Conservation (phyloP, 148 eudicot species). For the Euryodendron excelsum region DNA sequence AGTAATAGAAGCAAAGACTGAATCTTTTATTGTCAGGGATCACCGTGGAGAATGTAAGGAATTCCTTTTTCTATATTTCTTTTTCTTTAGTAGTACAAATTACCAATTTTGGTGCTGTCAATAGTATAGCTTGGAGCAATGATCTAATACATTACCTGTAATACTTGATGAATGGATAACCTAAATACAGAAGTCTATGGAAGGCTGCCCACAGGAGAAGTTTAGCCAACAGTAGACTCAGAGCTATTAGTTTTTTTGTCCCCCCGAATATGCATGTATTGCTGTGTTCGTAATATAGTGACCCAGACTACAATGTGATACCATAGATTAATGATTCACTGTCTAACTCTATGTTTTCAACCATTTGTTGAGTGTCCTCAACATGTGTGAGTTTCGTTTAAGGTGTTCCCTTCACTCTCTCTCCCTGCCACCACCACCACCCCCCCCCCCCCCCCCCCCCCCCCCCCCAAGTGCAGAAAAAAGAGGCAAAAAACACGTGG, state of each 20-base stretch:
- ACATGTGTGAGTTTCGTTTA: too few relatives aligned
- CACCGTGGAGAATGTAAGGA: constrained; percentile 84
- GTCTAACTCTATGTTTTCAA: background rate
- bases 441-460: too few relatives aligned
- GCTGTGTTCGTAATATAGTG: too few relatives aligned
- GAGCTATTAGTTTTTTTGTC: background rate
- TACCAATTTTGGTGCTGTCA: background rate
- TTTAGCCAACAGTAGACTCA: background rate
- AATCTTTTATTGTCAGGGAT: constrained; percentile 73
- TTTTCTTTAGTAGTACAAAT: background rate
- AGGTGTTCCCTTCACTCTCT: too few relatives aligned
- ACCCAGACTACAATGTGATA: background rate
- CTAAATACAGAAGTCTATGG: background rate
- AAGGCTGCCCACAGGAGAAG: background rate
- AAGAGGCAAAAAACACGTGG: background rate
- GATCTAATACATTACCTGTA: background rate
- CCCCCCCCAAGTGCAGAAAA: too few relatives aligned
- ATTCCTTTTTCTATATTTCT: background rate
- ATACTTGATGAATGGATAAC: background rate
- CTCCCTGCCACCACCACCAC: too few relatives aligned
- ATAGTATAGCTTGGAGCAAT: background rate
- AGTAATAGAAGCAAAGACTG: constrained; percentile 76
- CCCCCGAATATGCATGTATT: background rate
- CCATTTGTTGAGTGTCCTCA: background rate
- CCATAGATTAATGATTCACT: background rate